A percentile compares a stretch with the other conserved stretches of the same genome.
These are phyloP conservation scores for Dictyostelium brefeldianum DNA, from an alignment of 78 protist species.

Conservation along the genomic window DNA sequence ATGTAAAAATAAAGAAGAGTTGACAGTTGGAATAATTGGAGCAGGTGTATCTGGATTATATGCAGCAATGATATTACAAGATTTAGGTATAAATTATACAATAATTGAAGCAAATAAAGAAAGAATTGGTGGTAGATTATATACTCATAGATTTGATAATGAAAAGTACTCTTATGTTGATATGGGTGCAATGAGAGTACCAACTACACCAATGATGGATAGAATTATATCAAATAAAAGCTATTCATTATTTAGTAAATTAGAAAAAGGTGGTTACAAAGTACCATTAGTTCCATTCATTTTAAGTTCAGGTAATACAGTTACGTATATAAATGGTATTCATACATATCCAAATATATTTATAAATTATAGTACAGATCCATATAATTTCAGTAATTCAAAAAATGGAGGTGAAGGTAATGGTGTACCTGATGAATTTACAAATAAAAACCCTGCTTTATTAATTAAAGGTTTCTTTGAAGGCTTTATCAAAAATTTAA, in stretches of 20 bases:
- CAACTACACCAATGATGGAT: slow-evolving; percentile 18
- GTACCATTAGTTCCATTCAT: background rate
- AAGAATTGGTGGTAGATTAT: slow-evolving; percentile 46
- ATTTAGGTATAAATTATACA: slow-evolving; percentile 24
- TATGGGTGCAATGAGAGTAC: slow-evolving; percentile 50
- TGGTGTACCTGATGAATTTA: background rate
- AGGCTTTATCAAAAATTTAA: background rate
- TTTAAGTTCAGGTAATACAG: background rate
- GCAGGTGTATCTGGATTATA: slow-evolving; percentile 45
- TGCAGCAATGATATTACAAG: slow-evolving; percentile 28
- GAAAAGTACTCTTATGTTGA: background rate
- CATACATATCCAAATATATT: background rate
- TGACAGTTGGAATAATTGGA: slow-evolving; percentile 40
- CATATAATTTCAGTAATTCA: background rate
- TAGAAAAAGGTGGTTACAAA: background rate
- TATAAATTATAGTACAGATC: background rate
- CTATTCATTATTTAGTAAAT: slow-evolving; percentile 21
- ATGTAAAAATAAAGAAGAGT: background rate
- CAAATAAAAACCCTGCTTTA: too few species aligned
- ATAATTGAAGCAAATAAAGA: slow-evolving; percentile 28
- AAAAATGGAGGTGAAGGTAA: background rate
- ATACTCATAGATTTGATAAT: background rate
- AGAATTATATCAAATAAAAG: background rate
- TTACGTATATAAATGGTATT: background rate
- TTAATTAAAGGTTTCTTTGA: background rate